phyloP scores from a whole-genome alignment of 306 rosid species.

The Inga oerstediana region DNA sequence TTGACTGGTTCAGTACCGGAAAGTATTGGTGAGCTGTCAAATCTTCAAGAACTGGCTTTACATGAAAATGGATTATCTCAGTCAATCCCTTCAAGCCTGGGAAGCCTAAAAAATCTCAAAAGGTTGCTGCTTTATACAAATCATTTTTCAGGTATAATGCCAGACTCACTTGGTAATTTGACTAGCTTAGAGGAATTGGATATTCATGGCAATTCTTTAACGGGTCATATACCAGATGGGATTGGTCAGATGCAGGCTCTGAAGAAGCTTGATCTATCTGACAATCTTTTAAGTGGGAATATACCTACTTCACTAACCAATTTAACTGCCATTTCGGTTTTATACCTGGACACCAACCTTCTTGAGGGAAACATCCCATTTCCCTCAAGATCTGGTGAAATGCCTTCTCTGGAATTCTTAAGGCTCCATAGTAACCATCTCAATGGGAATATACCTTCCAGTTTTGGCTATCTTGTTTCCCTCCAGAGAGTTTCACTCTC shows the following conservation, averaged over 20 bases:
- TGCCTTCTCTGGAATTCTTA: slow-evolving; percentile 51
- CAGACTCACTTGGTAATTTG: slow-evolving; percentile 51
- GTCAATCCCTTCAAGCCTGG: slow-evolving; percentile 57
- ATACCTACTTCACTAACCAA: slow-evolving; percentile 57
- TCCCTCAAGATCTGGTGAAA: slow-evolving; percentile 52
- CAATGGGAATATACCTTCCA: slow-evolving; percentile 49
- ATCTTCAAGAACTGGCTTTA: slow-evolving; percentile 58
- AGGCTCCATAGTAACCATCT: slow-evolving; percentile 57
- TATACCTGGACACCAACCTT: slow-evolving; percentile 52
- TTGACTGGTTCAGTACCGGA: slow-evolving; percentile 66
- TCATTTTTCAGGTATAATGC: slow-evolving; percentile 53
- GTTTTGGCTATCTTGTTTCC: slow-evolving; percentile 48
- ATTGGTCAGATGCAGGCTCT: slow-evolving; percentile 52
- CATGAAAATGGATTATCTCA: slow-evolving; percentile 59
- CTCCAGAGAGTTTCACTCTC: slow-evolving; percentile 57
- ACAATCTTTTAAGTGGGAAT: slow-evolving; percentile 51
- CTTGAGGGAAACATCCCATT: slow-evolving; percentile 63
- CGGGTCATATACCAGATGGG: slow-evolving; percentile 46
- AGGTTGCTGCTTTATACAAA: slow-evolving; percentile 46
- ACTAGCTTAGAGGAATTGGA: slow-evolving; percentile 50
- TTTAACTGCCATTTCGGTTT: slow-evolving; percentile 49
- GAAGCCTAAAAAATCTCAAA: slow-evolving; percentile 46
- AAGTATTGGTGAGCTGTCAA: slow-evolving; percentile 59
- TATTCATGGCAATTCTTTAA: slow-evolving; percentile 49
- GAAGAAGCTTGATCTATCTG: slow-evolving; percentile 63